Base-by-base conservation (phyloP, 1,139 yeast genomes). In the Maudiozyma humilis region DNA sequence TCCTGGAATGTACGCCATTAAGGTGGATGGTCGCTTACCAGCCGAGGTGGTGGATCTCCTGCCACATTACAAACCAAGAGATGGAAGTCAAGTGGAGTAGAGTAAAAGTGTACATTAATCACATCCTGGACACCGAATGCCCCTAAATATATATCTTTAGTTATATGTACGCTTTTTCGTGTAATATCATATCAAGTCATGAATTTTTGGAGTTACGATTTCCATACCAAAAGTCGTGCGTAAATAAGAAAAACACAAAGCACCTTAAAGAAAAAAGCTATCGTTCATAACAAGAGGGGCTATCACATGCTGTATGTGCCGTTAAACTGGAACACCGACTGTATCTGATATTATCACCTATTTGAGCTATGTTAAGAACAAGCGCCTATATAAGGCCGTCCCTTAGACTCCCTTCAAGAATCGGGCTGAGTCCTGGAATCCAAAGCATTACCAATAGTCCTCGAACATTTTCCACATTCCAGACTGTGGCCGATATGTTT, bases 1-100 rank as follows among this genome's bases (percentile, higher is more conserved):
- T 27, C 84, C 94, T 1, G 99, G 98, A 0, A 65, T 91, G 55
- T 86, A 91, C 59, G 98, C 98, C 1, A 94, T 89, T 38, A 86
- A 91, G 59, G 91, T 91, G 6, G 84, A 81, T 55, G 99, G 99
- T 31, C 80, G 85, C 56, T 69, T 91, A 44, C 97, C 97, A 1
- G 88, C 85, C 4, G 96, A 88, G 52, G 78, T 87, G 32, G 77
- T 85, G 14, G 78, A 76, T 40, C 83, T 82, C 44, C 69, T 91
- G 59, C 81, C 79, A 39, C 78, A 79, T 44, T 93, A 93, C 66
- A 76, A 97, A 52, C 97, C 99, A 30, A 76, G 99, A 64, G 98
- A 93, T 63, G 98, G 99, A 37, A 79, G 89, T 66, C 96, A 85
- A 30, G 85, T 80, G 56, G 95, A 87, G 63, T 87, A 65, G 18